Evolutionary conservation across 345 rosid genomes (phyloP).

Genomic region (Tarenaya hassleriana): DNA sequence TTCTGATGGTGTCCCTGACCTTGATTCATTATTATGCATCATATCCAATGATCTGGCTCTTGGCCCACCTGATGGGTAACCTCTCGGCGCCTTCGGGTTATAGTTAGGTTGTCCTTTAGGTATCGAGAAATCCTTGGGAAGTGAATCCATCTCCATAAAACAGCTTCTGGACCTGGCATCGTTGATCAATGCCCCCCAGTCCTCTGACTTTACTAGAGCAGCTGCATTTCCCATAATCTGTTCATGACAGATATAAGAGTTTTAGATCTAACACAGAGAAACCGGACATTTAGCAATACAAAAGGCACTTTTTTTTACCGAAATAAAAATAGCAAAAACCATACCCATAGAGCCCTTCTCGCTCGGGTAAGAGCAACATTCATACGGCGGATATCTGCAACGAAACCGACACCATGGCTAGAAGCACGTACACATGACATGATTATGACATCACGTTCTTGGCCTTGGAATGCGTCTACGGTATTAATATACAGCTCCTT

Average conservation of each 20-base stretch:
- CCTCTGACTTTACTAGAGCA: slow-evolving; percentile 76
- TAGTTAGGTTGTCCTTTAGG: slow-evolving; percentile 45
- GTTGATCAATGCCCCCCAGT: slow-evolving; percentile 82
- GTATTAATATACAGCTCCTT: slow-evolving; percentile 93
- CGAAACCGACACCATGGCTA: slow-evolving; percentile 91
- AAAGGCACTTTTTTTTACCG: too few relatives aligned
- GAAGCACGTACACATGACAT: slow-evolving; percentile 99
- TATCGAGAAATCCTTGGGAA: slow-evolving; percentile 65
- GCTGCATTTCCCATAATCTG: slow-evolving; percentile 97
- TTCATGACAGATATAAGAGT: slow-evolving; percentile 19
- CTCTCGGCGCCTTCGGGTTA: slow-evolving; percentile 62
- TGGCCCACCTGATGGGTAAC: slow-evolving; percentile 59
- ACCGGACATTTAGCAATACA: too few relatives aligned
- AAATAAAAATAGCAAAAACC: slow-evolving; percentile 17
- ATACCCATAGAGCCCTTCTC: slow-evolving; percentile 94
- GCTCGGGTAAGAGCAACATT: slow-evolving; percentile 99
- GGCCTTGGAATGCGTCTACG: slow-evolving; percentile 99
- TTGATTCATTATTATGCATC: slow-evolving; percentile 57
- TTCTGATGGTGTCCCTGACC: slow-evolving; percentile 68
- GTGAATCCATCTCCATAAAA: slow-evolving; percentile 85
- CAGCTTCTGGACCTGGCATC: slow-evolving; percentile 91
- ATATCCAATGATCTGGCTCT: slow-evolving; percentile 60
- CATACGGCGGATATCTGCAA: slow-evolving; percentile 94
- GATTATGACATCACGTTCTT: slow-evolving; percentile 96
- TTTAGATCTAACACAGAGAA: slow-evolving; percentile 7